Evolutionary conservation across 495 filamentous ascomycete species (phyloP).

Genomic region (Baudoinia panamericana): DNA sequence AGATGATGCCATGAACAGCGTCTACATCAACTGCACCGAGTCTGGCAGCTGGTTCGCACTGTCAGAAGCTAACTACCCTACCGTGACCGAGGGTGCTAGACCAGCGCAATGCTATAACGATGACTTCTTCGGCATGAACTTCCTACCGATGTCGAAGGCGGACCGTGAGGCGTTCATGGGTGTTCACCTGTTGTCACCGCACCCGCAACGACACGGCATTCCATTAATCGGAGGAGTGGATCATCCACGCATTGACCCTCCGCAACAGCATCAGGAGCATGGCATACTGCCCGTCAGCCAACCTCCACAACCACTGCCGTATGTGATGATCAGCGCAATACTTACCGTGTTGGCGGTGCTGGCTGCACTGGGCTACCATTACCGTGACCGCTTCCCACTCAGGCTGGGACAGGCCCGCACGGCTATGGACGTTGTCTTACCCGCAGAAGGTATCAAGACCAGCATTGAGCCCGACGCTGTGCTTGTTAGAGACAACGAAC

Average conservation of each 20-base stretch:
- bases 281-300: not conserved
- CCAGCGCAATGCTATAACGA: conserved; percentile 51
- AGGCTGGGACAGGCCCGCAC: not conserved
- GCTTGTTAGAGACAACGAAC: conserved; percentile 16
- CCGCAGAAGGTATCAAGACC: not conserved
- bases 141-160: conserved; percentile 12
- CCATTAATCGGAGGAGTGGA: conserved; percentile 13
- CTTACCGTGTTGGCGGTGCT: not conserved
- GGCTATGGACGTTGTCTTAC: not conserved
- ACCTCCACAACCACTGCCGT: not conserved
- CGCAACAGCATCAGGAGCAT: not conserved
- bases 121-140: conserved; percentile 2
- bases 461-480: not conserved
- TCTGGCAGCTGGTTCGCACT: conserved; percentile 86
- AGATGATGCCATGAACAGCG: conserved; percentile 46
- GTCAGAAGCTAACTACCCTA: conserved; percentile 73
- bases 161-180: conserved; percentile 16
- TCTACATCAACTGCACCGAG: conserved; percentile 80
- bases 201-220: not conserved
- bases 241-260: conserved; percentile 12
- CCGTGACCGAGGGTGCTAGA: conserved; percentile 56
- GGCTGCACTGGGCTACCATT: not conserved
- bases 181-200: conserved; percentile 35
- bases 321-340: not conserved
- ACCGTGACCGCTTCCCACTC: no score